Base-by-base conservation (phyloP, 176 grass and related monocot genomes). In the Carex cristatella region DNA sequence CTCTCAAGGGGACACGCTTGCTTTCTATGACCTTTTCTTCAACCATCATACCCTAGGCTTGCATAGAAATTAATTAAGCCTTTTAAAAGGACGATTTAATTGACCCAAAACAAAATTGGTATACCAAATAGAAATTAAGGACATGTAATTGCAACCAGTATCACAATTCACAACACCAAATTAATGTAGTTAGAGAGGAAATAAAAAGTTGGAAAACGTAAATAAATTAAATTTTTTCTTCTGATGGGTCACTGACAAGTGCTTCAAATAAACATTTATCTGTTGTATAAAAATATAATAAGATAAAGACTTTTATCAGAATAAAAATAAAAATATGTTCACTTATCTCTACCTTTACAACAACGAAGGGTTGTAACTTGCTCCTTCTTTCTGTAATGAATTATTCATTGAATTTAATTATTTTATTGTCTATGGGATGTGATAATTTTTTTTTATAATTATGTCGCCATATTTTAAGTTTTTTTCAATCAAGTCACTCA, bases 21-120 rank as follows among this genome's bases (percentile, higher is more conserved):
- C 72, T 76, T 76, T 55, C n/a, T 28, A 55, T 10, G 48, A 76
- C 23, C 12, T 73, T 11, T 73, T 32, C 23, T 55, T 8, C 19
- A 76, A 40, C 66, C 12, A 33, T 69, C 1, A 4, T 38, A 69
- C 12, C 33, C 13, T 1, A 38, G 33, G 44, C n/a, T 51, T 54
- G n/a, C 14, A 54, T 48, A 72, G 40, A 76, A 31, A 14, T 30
- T 54, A 13, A 48, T 30, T 55, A 13, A 27, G 42, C 3, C 3
- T 49, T 27, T 73, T 27, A 73, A 69, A 69, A 38, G 66, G 31
- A 14, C 64, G 12, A 69, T 69, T 69, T 38, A 69, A 38, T 69
- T 76, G 72, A 54, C 72, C 16, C n/a, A 51, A 73, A 31, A 54
- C 4, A 76, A 30, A 76, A 76, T 54, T 54, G 72, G 72, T 76